Evolutionary conservation across 176 grass and related monocot genomes (phyloP).

Genomic region (Ensete ventricosum): DNA sequence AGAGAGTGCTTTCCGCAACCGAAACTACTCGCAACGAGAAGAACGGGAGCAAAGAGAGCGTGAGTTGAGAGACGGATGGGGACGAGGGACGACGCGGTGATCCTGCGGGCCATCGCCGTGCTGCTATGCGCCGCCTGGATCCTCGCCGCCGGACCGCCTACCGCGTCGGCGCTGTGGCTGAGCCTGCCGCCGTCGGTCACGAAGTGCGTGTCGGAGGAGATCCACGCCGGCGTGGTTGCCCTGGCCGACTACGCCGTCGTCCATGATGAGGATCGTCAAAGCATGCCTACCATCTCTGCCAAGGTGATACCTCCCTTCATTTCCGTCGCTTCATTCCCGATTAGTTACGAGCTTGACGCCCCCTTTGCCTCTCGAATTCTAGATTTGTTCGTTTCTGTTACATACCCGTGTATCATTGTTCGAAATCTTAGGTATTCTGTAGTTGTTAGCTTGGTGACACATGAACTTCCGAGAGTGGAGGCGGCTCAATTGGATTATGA

Average conservation of each 20-base stretch:
- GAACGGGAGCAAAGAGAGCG: not conserved
- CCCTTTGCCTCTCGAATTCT: not conserved
- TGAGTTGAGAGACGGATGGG: not conserved
- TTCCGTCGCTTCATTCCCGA: not conserved
- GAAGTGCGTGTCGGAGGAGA: slow-evolving; percentile 97
- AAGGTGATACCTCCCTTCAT: slow-evolving; percentile 28
- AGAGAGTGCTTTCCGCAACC: no score
- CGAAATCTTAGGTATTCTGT: no score
- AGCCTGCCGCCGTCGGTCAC: slow-evolving; percentile 53
- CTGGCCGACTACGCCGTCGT: slow-evolving; percentile 72
- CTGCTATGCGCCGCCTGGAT: not conserved
- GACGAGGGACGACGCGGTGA: not conserved
- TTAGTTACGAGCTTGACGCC: not conserved
- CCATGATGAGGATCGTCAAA: slow-evolving; percentile 44
- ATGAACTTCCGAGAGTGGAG: no score
- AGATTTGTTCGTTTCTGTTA: not conserved
- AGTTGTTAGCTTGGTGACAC: no score
- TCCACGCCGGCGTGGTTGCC: slow-evolving; percentile 80
- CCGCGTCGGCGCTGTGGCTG: slow-evolving; percentile 55
- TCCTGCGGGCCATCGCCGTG: slow-evolving; percentile 1
- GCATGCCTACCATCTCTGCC: slow-evolving; percentile 49
- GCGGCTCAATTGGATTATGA: no score
- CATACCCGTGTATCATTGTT: no score
- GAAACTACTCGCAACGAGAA: no score
- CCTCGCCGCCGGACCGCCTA: slow-evolving; percentile 8